These are phyloP conservation scores for Populus hybrid DNA, from an alignment of 441 rosid species.

Conservation along the genomic window DNA sequence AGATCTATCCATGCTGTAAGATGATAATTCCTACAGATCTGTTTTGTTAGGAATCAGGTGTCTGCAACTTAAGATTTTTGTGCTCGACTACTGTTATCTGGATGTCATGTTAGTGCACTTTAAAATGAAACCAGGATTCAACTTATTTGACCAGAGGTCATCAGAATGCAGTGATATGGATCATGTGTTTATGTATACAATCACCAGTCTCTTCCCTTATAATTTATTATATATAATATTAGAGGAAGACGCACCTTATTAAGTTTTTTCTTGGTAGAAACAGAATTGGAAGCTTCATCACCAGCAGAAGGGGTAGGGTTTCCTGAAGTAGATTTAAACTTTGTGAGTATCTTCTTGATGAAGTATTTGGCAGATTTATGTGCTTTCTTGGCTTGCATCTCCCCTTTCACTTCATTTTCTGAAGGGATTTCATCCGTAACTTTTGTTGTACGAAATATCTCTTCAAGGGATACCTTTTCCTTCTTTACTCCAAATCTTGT, in stretches of 20 bases:
- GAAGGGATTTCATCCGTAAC: constrained; percentile 31
- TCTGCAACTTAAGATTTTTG: not conserved
- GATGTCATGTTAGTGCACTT: not conserved
- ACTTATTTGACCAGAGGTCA: not conserved
- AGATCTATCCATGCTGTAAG: constrained; percentile 6
- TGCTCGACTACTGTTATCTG: not conserved
- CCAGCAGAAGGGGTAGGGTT: constrained; percentile 12
- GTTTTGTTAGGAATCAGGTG: not conserved
- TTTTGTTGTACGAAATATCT: constrained; percentile 60
- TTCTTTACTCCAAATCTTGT: constrained; percentile 41
- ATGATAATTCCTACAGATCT: not conserved
- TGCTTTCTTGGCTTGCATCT: constrained; percentile 39
- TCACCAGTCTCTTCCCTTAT: not conserved
- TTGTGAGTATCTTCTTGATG: constrained; percentile 59
- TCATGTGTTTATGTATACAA: not conserved
- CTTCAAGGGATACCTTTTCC: constrained; percentile 65
- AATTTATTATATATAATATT: constrained; percentile 7
- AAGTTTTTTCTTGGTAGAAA: constrained; percentile 51
- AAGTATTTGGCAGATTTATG: constrained; percentile 52
- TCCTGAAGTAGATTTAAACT: constrained; percentile 44
- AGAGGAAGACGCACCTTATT: constrained; percentile 47
- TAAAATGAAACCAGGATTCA: not conserved
- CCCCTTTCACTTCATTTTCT: constrained; percentile 38
- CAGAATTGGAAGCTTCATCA: constrained; percentile 29
- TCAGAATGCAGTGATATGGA: not conserved